Evolutionary conservation across 2,329 filamentous ascomycete species (phyloP).

Genomic region (Pseudopithomyces chartarum): DNA sequence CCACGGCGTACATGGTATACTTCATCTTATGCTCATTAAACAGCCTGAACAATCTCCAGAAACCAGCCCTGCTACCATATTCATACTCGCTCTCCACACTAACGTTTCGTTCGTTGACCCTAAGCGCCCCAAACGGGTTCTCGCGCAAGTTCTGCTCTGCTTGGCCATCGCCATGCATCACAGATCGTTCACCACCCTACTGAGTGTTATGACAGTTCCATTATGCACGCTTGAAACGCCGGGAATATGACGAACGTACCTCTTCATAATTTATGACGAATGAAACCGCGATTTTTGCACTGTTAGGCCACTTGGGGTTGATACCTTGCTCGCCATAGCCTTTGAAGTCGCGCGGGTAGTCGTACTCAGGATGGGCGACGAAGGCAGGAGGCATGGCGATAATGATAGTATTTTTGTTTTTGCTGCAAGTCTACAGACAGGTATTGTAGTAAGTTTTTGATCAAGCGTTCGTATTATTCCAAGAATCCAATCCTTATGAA

Average conservation of each 20-base stretch:
- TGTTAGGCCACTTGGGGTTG: conserved; percentile 42
- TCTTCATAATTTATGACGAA: conserved; percentile 49
- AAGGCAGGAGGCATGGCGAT: conserved; percentile 32
- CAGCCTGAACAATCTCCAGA: conserved; percentile 57
- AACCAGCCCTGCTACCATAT: conserved; percentile 56
- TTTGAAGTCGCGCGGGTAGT: conserved; percentile 47
- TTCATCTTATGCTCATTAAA: conserved; percentile 57
- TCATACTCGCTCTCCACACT: conserved; percentile 59
- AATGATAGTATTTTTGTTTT: too few relatives aligned
- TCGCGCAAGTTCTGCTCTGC: conserved; percentile 42
- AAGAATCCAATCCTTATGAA: too few relatives aligned
- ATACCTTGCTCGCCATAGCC: conserved; percentile 51
- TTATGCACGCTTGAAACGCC: not conserved
- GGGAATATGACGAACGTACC: not conserved
- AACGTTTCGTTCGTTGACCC: conserved; percentile 50
- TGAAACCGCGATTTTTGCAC: conserved; percentile 44
- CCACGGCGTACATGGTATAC: conserved; percentile 58
- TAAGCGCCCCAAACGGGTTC: conserved; percentile 40
- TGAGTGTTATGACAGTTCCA: not conserved
- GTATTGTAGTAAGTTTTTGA: too few relatives aligned
- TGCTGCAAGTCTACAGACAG: too few relatives aligned
- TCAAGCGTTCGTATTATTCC: too few relatives aligned
- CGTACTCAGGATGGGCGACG: conserved; percentile 29
- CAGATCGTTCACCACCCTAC: conserved; percentile 38
- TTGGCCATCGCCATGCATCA: conserved; percentile 39